Percentiles rank a stretch among this genome's conserved stretches.
phyloP scores from a whole-genome alignment of 2,329 filamentous ascomycete species.

The Aspergillus cejpii region DNA sequence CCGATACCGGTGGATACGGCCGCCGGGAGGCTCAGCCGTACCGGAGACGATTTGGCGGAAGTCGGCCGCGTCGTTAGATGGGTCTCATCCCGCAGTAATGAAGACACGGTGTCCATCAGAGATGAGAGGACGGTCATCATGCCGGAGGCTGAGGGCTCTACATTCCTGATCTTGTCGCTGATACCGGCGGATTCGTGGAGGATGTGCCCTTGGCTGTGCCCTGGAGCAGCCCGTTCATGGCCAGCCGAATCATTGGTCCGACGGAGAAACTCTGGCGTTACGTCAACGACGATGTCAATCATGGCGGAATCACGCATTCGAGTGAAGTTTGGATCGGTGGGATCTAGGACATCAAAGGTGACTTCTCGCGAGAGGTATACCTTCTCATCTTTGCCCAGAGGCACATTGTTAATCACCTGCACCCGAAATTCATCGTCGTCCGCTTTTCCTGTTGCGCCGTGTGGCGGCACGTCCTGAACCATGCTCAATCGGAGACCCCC shows the following conservation, averaged over 20 bases:
- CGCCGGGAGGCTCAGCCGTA: slow-evolving; percentile 43
- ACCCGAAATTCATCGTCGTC: slow-evolving; percentile 48
- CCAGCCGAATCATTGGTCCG: slow-evolving; percentile 30
- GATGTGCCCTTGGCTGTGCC: slow-evolving; percentile 16
- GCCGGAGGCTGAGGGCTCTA: slow-evolving; percentile 29
- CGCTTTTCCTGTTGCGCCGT: slow-evolving; percentile 8
- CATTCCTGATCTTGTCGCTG: slow-evolving; percentile 21
- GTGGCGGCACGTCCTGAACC: slow-evolving; percentile 42
- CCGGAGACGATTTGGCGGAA: slow-evolving; percentile 25
- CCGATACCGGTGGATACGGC: slow-evolving; percentile 46
- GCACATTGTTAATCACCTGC: slow-evolving; percentile 70
- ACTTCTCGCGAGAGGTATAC: slow-evolving; percentile 72
- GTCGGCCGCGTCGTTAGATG: slow-evolving; percentile 28
- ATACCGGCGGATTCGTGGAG: slow-evolving; percentile 17
- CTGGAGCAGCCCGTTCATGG: slow-evolving; percentile 21
- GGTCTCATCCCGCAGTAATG: slow-evolving; percentile 42
- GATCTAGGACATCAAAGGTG: slow-evolving; percentile 58
- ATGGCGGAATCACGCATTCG: slow-evolving; percentile 65
- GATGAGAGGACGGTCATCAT: slow-evolving; percentile 42
- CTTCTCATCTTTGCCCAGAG: slow-evolving; percentile 79
- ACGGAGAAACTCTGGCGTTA: slow-evolving; percentile 34
- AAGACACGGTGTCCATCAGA: slow-evolving; percentile 47
- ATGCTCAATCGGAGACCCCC: slow-evolving; percentile 51
- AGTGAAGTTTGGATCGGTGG: slow-evolving; percentile 74
- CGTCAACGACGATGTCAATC: slow-evolving; percentile 66